phyloP scores from a whole-genome alignment of 352 stramenopile species.

The Aphanomyces euteiches region DNA sequence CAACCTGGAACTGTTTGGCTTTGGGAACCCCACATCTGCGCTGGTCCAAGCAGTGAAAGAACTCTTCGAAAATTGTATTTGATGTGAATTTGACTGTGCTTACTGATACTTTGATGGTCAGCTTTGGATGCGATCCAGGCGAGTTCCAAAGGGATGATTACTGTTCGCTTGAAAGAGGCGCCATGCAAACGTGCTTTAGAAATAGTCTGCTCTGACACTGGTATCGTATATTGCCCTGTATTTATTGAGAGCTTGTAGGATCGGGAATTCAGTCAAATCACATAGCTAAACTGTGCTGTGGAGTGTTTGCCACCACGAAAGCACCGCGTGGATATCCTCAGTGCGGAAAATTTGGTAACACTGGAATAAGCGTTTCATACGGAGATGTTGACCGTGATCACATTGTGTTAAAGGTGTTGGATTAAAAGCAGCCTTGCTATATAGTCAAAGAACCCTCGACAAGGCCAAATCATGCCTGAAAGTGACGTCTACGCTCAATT shows the following conservation, averaged over 20 bases:
- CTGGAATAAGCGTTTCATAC: neutral
- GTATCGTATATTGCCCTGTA: neutral
- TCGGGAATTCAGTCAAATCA: slow-evolving; percentile 62
- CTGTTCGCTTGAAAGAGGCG: slow-evolving; percentile 36
- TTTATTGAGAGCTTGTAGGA: slow-evolving; percentile 26
- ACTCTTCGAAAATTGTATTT: slow-evolving; percentile 74
- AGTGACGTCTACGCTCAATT: slow-evolving; percentile 60
- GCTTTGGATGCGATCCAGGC: slow-evolving; percentile 58
- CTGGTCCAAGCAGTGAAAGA: slow-evolving; percentile 76
- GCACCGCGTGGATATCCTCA: slow-evolving; percentile 11
- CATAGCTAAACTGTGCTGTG: slow-evolving; percentile 60
- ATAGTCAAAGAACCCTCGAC: slow-evolving; percentile 52
- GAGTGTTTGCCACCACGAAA: slow-evolving; percentile 67
- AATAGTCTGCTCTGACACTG: slow-evolving; percentile 73
- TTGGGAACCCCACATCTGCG: slow-evolving; percentile 52
- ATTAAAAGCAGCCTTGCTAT: slow-evolving; percentile 69
- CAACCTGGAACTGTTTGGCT: slow-evolving; percentile 74
- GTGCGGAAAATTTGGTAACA: slow-evolving; percentile 59
- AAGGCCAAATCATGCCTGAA: slow-evolving; percentile 42
- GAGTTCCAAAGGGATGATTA: slow-evolving; percentile 45
- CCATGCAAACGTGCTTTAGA: slow-evolving; percentile 39
- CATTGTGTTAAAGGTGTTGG: slow-evolving; percentile 43
- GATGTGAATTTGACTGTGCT: neutral
- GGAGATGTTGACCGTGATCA: neutral
- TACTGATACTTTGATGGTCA: slow-evolving; percentile 25